Percentiles rank a stretch among this genome's conserved stretches.
Conservation (phyloP, 306 rosid genomes). For the Prunus campanulata region DNA sequence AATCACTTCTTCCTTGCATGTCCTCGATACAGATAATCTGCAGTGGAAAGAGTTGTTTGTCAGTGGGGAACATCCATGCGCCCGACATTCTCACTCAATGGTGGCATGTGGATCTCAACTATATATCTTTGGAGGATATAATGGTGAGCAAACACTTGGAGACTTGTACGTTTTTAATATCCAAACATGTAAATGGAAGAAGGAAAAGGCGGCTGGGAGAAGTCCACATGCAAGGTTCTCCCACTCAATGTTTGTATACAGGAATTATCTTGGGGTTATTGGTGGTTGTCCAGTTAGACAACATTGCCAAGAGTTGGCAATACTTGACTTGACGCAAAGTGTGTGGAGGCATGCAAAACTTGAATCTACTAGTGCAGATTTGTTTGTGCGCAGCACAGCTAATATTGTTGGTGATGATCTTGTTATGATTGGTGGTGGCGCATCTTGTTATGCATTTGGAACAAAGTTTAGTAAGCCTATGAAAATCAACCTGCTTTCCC, state of each 20-base stretch:
- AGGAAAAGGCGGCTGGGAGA: slow-evolving; percentile 63
- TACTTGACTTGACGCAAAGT: slow-evolving; percentile 63
- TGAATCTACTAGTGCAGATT: slow-evolving; percentile 55
- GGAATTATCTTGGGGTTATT: slow-evolving; percentile 67
- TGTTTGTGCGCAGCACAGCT: slow-evolving; percentile 87
- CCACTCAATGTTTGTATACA: slow-evolving; percentile 77
- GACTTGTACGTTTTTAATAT: slow-evolving; percentile 75
- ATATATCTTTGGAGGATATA: slow-evolving; percentile 76
- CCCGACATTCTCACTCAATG: slow-evolving; percentile 93
- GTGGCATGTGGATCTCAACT: slow-evolving; percentile 64
- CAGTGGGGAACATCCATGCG: slow-evolving; percentile 67
- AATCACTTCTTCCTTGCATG: slow-evolving; percentile 63
- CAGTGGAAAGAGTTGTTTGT: slow-evolving; percentile 65
- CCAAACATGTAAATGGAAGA: slow-evolving; percentile 62
- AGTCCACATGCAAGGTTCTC: slow-evolving; percentile 89
- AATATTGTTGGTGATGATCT: slow-evolving; percentile 69
- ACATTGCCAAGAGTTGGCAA: slow-evolving; percentile 63
- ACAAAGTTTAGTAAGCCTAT: slow-evolving; percentile 89
- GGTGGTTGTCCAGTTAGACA: slow-evolving; percentile 94
- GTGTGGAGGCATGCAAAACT: slow-evolving; percentile 72
- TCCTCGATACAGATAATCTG: slow-evolving; percentile 54
- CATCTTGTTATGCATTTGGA: slow-evolving; percentile 95
- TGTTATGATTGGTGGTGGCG: slow-evolving; percentile 85
- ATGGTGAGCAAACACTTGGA: slow-evolving; percentile 79
- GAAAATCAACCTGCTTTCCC: slow-evolving; percentile 56